These are phyloP conservation scores for Vanilla planifolia DNA, from an alignment of 106 monocot species.

Conservation along the genomic window DNA sequence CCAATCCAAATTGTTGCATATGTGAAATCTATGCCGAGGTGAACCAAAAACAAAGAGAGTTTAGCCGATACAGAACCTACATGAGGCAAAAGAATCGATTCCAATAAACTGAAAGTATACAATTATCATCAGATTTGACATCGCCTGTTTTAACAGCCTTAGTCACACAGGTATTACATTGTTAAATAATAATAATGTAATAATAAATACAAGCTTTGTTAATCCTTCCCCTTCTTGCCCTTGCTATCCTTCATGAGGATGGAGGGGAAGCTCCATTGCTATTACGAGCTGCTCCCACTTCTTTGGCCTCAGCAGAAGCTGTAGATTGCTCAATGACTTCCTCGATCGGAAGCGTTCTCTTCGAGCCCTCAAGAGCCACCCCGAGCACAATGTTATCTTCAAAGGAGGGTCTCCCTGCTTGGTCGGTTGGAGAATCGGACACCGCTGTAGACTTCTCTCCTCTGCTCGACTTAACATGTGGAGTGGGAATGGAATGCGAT, in stretches of 20 bases:
- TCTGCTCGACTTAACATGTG: constrained; percentile 15
- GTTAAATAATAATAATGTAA: no score
- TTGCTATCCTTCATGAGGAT: constrained; percentile 35
- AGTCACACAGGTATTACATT: no score
- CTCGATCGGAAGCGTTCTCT: constrained; percentile 54
- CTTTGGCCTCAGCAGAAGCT: constrained; percentile 28
- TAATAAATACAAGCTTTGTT: no score
- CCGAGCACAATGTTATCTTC: constrained; percentile 66
- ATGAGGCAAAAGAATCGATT: no score
- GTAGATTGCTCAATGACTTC: constrained; percentile 19
- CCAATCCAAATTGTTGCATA: no score
- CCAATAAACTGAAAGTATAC: no score
- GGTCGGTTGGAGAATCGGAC: no score
- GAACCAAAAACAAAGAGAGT: no score
- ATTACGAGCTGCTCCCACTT: constrained; percentile 22
- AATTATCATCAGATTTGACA: no score
- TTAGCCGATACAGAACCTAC: no score
- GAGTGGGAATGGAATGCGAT: not conserved
- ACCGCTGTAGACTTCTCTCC: constrained; percentile 18
- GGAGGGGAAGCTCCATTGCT: constrained; percentile 30
- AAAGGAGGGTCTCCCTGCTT: constrained; percentile 25
- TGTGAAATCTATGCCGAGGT: no score
- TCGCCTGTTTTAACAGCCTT: no score
- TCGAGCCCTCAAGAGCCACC: constrained; percentile 60
- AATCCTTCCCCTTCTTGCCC: constrained; percentile 8